Percentiles rank a stretch among this genome's conserved stretches.
These are phyloP conservation scores for Xylaria grammica DNA, from an alignment of 495 filamentous ascomycete genomes.

Conservation along the genomic window DNA sequence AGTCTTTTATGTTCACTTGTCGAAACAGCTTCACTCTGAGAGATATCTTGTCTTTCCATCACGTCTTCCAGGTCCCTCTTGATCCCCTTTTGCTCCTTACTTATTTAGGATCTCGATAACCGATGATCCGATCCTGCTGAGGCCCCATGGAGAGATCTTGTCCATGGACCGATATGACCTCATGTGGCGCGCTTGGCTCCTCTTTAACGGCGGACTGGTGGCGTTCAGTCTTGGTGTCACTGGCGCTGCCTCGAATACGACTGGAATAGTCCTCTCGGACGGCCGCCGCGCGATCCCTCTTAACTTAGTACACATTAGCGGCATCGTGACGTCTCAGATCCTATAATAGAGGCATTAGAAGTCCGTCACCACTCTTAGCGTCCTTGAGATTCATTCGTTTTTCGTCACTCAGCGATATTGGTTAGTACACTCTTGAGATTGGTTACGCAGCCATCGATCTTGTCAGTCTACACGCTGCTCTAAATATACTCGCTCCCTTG, in stretches of 20 bases:
- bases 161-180: constrained; percentile 14
- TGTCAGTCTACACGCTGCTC: too few species aligned
- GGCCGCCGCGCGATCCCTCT: not conserved
- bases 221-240: not conserved
- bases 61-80: constrained; percentile 11
- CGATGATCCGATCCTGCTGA: constrained; percentile 1
- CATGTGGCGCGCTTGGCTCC: not conserved
- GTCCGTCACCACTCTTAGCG: constrained; percentile 46
- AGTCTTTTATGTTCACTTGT: not conserved
- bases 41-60: not conserved
- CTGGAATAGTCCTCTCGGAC: constrained; percentile 10
- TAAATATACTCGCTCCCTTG: too few species aligned
- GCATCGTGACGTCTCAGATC: not conserved
- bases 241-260: not conserved
- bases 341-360: constrained; percentile 49
- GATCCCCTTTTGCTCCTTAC: not conserved
- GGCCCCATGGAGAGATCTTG: constrained; percentile 1
- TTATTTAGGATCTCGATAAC: not conserved
- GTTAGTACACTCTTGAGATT: constrained; percentile 38
- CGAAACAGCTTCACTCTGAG: not conserved
- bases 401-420: constrained; percentile 38
- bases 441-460: constrained; percentile 40
- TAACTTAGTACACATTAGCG: not conserved
- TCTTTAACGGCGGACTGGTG: not conserved
- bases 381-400: constrained; percentile 41